Evolutionary conservation across 2,329 filamentous ascomycete genomes (phyloP).

Genomic region (Geosmithia putterillii): DNA sequence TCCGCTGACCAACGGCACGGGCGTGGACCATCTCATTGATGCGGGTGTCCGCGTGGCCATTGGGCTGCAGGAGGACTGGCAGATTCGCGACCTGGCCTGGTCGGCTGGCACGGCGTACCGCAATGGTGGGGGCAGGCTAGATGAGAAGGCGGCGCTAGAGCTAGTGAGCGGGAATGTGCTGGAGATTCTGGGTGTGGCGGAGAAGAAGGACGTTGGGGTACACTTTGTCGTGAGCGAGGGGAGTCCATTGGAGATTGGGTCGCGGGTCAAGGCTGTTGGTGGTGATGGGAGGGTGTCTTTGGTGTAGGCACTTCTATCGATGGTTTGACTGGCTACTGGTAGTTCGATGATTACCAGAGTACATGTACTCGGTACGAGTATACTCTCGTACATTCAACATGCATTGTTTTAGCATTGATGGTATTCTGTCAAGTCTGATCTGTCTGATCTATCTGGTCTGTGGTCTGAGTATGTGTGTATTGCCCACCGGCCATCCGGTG

Average conservation of each 20-base stretch:
- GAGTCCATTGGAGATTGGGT: constrained; percentile 47
- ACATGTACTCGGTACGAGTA: too few species aligned
- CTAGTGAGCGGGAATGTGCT: constrained; percentile 46
- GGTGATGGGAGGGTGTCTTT: constrained; percentile 15
- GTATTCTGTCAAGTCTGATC: too few species aligned
- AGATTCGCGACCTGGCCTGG: constrained; percentile 45
- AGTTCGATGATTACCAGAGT: too few species aligned
- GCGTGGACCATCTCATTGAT: constrained; percentile 41
- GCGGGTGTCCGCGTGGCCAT: constrained; percentile 48
- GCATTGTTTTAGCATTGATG: too few species aligned
- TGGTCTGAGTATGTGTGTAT: too few species aligned
- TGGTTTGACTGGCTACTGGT: too few species aligned
- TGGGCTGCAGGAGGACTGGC: constrained; percentile 49
- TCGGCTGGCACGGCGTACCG: constrained; percentile 46
- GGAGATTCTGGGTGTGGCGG: constrained; percentile 38
- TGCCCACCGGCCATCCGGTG: too few species aligned
- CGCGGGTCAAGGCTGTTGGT: constrained; percentile 40
- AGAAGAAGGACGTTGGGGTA: constrained; percentile 14
- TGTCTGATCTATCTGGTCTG: too few species aligned
- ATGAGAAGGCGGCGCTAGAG: constrained; percentile 40
- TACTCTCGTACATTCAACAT: too few species aligned
- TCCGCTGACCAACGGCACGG: constrained; percentile 53
- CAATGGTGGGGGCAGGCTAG: constrained; percentile 41
- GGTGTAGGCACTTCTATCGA: too few species aligned
- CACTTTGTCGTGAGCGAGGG: constrained; percentile 55